A percentile compares a stretch with the other conserved stretches of the same genome.
These are phyloP conservation scores for Hyaloscypha hepaticicola DNA, from an alignment of 495 filamentous ascomycete genomes.

Conservation along the genomic window DNA sequence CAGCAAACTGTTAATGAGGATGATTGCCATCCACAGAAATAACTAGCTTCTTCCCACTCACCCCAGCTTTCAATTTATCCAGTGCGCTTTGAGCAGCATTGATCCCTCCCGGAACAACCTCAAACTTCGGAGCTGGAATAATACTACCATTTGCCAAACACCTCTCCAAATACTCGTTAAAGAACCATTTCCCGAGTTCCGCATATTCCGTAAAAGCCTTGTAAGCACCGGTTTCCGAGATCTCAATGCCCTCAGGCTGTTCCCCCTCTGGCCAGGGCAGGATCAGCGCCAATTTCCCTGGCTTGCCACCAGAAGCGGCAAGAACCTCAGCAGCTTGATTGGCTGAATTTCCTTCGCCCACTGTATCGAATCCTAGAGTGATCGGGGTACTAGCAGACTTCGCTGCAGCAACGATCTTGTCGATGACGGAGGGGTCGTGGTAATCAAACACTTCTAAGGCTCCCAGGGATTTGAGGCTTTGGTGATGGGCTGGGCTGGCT, in stretches of 20 bases:
- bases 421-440: slow-evolving; percentile 43
- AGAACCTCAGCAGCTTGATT: slow-evolving; percentile 21
- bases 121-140: slow-evolving; percentile 45
- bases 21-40: neutral
- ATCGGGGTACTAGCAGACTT: slow-evolving; percentile 42
- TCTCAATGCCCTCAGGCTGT: slow-evolving; percentile 40
- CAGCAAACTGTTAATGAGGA: neutral
- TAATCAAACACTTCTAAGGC: slow-evolving; percentile 53
- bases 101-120: slow-evolving; percentile 46
- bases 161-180: slow-evolving; percentile 43
- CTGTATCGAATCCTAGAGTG: slow-evolving; percentile 43
- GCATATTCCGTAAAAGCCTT: slow-evolving; percentile 35
- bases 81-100: slow-evolving; percentile 44
- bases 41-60: slow-evolving; percentile 17
- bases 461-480: slow-evolving; percentile 45
- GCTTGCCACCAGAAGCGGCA: slow-evolving; percentile 32
- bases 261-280: slow-evolving; percentile 34
- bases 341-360: slow-evolving; percentile 29
- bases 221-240: slow-evolving; percentile 41
- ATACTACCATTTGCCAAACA: slow-evolving; percentile 42
- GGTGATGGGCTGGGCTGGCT: slow-evolving; percentile 45
- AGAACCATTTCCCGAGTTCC: slow-evolving; percentile 42
- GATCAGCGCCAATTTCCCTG: slow-evolving; percentile 43
- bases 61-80: slow-evolving; percentile 29
- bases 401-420: slow-evolving; percentile 43